Evolutionary conservation across 768 basidiomycete species (phyloP), one percentile per base, ranked within the genome.

Genomic region (Trametes meyenii): DNA sequence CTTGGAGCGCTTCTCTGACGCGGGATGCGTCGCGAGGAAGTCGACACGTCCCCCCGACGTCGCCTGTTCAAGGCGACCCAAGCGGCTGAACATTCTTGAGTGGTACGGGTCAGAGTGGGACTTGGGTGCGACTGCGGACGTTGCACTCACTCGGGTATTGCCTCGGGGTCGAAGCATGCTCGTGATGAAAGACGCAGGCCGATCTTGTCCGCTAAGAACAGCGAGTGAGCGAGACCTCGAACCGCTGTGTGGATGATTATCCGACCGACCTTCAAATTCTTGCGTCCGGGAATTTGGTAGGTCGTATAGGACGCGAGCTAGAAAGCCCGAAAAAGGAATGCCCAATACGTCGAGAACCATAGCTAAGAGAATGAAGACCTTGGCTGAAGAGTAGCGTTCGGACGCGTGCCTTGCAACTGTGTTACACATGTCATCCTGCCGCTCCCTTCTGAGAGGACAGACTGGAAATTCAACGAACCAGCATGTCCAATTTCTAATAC

Each of bases 161-260:
- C 90, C 17, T 73, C 76, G 0, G 96, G 95, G 69, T 98, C 83
- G 71, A 85, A 98, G 74, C 96, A 98, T 0, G 94, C 96, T 66
- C 80, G 82, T 51, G 92, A 81, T 77, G 89, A 89, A 26, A 98
- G 78, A 6, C 81, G 81, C 48, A 98, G 73, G 8, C 96, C 96
- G 52, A 98, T 89, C 29, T 84, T 80, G 71, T 98, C 96, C 39
- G 96, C 96, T 93, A 64, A 44, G 16, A 36, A 49, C 16, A 35
- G 5, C 38, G n/a, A 14, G n/a, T 40, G 12, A 17, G 40, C 19
- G n/a, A 11, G 7, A 12, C 38, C 52, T 42, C 3, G 1, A 24
- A 26, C n/a, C 33, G 13, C 5, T 50, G 23, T 40, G 13, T 5
- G 17, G 26, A 12, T 33, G 10, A 50, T 35, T 11, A 33, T 23